phyloP scores from a whole-genome alignment of 331 rosid species.

The Arachis monticola region DNA sequence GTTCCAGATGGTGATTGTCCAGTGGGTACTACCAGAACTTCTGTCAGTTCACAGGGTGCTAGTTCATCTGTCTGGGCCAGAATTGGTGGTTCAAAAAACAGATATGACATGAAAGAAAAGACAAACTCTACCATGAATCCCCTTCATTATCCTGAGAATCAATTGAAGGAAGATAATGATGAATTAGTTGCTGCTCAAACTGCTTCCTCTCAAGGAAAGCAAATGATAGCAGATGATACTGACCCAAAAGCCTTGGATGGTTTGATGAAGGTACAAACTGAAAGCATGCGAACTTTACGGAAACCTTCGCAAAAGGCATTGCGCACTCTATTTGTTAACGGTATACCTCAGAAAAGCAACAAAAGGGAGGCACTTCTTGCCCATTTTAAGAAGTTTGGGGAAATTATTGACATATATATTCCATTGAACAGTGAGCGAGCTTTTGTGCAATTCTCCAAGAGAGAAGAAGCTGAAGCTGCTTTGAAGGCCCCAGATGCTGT shows the following conservation, averaged over 20 bases:
- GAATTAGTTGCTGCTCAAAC: constrained; percentile 52
- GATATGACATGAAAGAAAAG: constrained; percentile 69
- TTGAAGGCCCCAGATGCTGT: constrained; percentile 94
- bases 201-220: constrained; percentile 67
- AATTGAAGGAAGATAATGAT: constrained; percentile 60
- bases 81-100: constrained; percentile 75
- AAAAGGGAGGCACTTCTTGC: constrained; percentile 81
- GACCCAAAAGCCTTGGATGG: constrained; percentile 56
- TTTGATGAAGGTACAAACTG: constrained; percentile 58
- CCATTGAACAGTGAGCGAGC: constrained; percentile 88
- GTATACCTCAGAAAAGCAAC: constrained; percentile 84
- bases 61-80: constrained; percentile 85
- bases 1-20: constrained; percentile 63
- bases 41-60: constrained; percentile 63
- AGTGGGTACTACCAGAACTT: constrained; percentile 55
- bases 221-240: constrained; percentile 57
- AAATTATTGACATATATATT: constrained; percentile 84
- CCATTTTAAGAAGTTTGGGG: constrained; percentile 93
- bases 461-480: constrained; percentile 99
- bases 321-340: constrained; percentile 90
- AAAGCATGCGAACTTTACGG: constrained; percentile 56
- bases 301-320: constrained; percentile 87
- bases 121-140: constrained; percentile 55
- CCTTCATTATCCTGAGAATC: constrained; percentile 62
- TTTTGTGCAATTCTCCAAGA: constrained; percentile 93